Evolutionary conservation across 2,329 filamentous ascomycete species (phyloP).

Genomic region (Pestalotiopsis sp.): DNA sequence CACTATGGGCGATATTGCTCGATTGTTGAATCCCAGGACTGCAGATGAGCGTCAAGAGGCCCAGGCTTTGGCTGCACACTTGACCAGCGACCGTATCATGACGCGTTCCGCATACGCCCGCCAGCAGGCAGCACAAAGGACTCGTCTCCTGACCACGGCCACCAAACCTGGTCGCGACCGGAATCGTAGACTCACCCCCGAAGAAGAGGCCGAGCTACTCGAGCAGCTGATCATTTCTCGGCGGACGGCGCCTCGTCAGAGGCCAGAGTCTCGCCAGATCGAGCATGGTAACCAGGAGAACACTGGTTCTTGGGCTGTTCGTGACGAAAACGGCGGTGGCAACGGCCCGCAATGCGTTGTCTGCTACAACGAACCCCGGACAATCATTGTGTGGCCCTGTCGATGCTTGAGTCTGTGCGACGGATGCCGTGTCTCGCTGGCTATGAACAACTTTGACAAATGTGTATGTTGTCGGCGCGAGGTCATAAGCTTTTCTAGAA

Average conservation of each 20-base stretch:
- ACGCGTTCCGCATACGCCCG: conserved; percentile 79
- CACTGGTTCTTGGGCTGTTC: conserved; percentile 62
- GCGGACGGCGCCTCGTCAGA: conserved; percentile 34
- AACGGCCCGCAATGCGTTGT: conserved; percentile 87
- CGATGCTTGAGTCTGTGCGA: conserved; percentile 93
- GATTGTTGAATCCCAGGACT: conserved; percentile 79
- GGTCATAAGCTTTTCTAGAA: conserved; percentile 84
- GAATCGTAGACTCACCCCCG: conserved; percentile 46
- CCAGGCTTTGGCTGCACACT: conserved; percentile 76
- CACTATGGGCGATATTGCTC: conserved; percentile 70
- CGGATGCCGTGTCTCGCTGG: conserved; percentile 89
- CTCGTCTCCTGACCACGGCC: conserved; percentile 64
- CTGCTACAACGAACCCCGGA: conserved; percentile 83
- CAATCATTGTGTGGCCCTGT: conserved; percentile 95
- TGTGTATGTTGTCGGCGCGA: conserved; percentile 93
- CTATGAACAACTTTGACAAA: conserved; percentile 96
- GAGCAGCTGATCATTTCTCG: conserved; percentile 62
- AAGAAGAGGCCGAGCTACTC: conserved; percentile 63
- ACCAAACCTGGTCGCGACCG: conserved; percentile 35
- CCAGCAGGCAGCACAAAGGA: conserved; percentile 69
- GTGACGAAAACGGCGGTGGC: conserved; percentile 68
- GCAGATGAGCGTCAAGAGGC: conserved; percentile 82
- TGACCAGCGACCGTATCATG: conserved; percentile 71
- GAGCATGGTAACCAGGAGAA: conserved; percentile 15
- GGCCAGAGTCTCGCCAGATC: conserved; percentile 13